phyloP scores from a whole-genome alignment of 768 basidiomycete species.

The Galerina marginata region DNA sequence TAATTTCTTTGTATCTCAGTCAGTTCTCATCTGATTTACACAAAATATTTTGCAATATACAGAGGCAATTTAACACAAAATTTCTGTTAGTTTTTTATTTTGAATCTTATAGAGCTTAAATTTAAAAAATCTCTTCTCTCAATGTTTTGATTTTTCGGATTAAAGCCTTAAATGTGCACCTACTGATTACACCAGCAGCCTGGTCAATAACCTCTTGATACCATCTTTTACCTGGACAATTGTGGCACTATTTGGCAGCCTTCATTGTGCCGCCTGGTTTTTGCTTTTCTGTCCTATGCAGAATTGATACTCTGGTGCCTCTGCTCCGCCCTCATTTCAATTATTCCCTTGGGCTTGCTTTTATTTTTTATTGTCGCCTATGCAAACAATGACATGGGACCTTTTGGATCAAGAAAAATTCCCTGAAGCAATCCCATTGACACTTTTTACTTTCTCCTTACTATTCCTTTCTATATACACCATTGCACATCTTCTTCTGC shows the following conservation, averaged over 20 bases:
- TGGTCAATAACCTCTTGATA: neutral
- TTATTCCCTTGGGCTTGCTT: neutral
- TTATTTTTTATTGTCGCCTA: neutral
- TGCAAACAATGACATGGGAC: too few relatives aligned
- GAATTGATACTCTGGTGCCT: conserved; percentile 1
- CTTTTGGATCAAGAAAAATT: too few relatives aligned
- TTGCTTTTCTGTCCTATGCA: neutral
- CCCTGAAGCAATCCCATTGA: neutral
- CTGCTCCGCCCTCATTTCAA: neutral
- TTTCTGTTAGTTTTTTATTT: too few relatives aligned
- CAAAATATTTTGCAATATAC: too few relatives aligned
- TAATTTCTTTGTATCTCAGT: too few relatives aligned
- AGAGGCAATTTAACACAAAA: too few relatives aligned
- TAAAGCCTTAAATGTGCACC: neutral
- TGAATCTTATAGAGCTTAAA: too few relatives aligned
- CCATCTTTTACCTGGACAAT: neutral
- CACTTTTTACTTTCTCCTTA: neutral
- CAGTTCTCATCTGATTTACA: too few relatives aligned
- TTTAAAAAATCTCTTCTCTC: too few relatives aligned
- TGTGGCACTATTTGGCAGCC: conserved; percentile 4
- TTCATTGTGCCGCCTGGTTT: conserved; percentile 14
- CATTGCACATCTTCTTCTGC: neutral
- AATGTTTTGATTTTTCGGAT: too few relatives aligned
- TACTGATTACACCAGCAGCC: too few relatives aligned
- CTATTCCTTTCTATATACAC: neutral